Base-by-base conservation (phyloP, 306 rosid species). In the Vigna mungo region DNA sequence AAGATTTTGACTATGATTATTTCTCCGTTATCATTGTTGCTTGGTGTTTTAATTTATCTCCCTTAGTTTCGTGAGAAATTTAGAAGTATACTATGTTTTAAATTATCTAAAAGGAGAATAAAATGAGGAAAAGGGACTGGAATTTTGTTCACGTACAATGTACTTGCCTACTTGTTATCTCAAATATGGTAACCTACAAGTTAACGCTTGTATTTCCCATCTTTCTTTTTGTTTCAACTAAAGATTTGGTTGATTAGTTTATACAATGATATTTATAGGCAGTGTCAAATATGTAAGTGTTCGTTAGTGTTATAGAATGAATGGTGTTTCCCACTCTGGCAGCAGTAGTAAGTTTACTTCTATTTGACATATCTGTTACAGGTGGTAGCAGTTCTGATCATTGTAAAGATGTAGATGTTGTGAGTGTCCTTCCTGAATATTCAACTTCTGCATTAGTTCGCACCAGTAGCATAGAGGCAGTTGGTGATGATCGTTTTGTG, bases 341-440 rank as follows among this genome's bases (percentile, higher is more conserved):
- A 27, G 66, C 21, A 9, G 30, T 67, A 52, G 37, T 67, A 65
- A 76, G 44, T 65, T 14, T 36, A 75, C 66, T 66, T 81, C 21
- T 32, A 36, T 58, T 44, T 43, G 59, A 20, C 79, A 41, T 56
- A 63, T 75, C 49, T 65, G 36, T 85, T 52, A 41, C 88, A 94
- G 98, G 96, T 73, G 88, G 83, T 75, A 83, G 87, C 67, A 55
- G 88, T 77, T 87, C 86, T 81, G 96, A 95, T 83, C 81, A 83
- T 30, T 92, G 88, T 87, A 92, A 95, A 83, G 92, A 92, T 68
- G 98, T 92, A 21, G 96, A 89, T 80, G 91, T 95, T 78, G 95
- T 92, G 83, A 94, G 93, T 54, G 84, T 94, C 63, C 88, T 84
- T 83, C 92, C 96, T 41, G 90, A 89, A 52, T 92, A 85, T 79